Evolutionary conservation across 495 filamentous ascomycete species (phyloP).

Genomic region (Pyrenula aspistea): DNA sequence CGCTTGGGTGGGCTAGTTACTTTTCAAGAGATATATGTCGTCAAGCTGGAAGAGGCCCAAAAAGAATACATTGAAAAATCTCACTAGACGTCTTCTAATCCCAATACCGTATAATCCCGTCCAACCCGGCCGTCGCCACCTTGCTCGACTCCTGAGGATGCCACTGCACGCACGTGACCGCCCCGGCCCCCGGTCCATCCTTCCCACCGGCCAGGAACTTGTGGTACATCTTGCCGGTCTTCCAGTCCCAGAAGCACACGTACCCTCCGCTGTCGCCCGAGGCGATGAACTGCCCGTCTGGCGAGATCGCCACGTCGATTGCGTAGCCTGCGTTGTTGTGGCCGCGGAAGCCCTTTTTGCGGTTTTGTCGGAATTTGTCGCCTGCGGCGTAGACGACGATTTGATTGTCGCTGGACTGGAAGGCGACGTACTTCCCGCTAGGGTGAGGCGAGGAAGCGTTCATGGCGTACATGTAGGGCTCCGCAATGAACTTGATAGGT

Average conservation of each 20-base stretch:
- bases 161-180: constrained; percentile 78
- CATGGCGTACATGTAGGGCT: constrained; percentile 93
- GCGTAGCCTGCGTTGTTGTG: constrained; percentile 94
- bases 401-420: constrained; percentile 88
- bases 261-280: constrained; percentile 78
- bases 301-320: constrained; percentile 76
- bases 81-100: too few relatives aligned
- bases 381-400: constrained; percentile 88
- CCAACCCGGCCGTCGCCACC: constrained; percentile 79
- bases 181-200: constrained; percentile 39
- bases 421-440: constrained; percentile 81
- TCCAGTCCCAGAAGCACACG: constrained; percentile 97
- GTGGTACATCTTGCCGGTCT: constrained; percentile 96
- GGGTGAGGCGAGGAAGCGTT: constrained; percentile 73
- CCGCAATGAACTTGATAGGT: constrained; percentile 79
- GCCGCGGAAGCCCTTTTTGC: constrained; percentile 90
- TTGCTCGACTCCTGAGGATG: constrained; percentile 92
- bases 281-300: constrained; percentile 80
- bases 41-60: too few relatives aligned
- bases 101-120: constrained; percentile 88
- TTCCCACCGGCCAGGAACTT: constrained; percentile 69
- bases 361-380: constrained; percentile 93
- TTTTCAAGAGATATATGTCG: too few relatives aligned
- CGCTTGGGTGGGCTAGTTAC: too few relatives aligned
- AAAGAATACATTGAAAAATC: too few relatives aligned